Percentiles rank a stretch among this genome's conserved stretches.
Conservation (phyloP, 345 rosid species). For the Firmiana major region DNA sequence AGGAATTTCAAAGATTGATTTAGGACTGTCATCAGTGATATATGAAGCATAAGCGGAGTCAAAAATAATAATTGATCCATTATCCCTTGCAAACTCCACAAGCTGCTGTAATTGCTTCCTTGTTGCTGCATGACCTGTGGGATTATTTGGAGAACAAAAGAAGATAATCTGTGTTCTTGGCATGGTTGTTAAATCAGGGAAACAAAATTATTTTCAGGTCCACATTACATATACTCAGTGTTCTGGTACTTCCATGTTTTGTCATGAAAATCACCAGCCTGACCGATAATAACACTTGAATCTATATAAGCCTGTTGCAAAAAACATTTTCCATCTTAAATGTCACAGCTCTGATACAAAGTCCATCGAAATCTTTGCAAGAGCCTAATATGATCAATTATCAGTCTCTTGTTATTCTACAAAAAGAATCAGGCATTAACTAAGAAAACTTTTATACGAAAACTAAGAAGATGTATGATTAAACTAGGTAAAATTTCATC, state of each 20-base stretch:
- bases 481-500: too few relatives aligned
- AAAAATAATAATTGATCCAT: conserved; percentile 66
- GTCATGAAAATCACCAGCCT: conserved; percentile 51
- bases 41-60: conserved; percentile 81
- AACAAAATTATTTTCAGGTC: conserved; percentile 53
- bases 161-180: conserved; percentile 73
- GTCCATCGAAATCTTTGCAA: not conserved
- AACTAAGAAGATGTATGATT: too few relatives aligned
- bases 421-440: not conserved
- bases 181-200: conserved; percentile 52
- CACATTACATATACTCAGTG: conserved; percentile 63
- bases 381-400: not conserved
- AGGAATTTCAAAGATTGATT: conserved; percentile 79
- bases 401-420: not conserved
- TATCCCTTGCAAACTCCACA: conserved; percentile 62
- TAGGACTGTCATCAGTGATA: conserved; percentile 63
- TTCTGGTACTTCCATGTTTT: conserved; percentile 51
- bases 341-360: not conserved
- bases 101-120: conserved; percentile 51
- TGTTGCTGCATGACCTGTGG: conserved; percentile 73
- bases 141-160: conserved; percentile 93
- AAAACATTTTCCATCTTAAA: not conserved
- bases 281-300: conserved; percentile 72
- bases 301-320: conserved; percentile 63
- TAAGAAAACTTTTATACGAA: not conserved